A percentile compares a stretch with the other conserved stretches of the same genome.
Conservation (phyloP, 768 basidiomycete species). For the Rhodotorula taiwanensis region DNA sequence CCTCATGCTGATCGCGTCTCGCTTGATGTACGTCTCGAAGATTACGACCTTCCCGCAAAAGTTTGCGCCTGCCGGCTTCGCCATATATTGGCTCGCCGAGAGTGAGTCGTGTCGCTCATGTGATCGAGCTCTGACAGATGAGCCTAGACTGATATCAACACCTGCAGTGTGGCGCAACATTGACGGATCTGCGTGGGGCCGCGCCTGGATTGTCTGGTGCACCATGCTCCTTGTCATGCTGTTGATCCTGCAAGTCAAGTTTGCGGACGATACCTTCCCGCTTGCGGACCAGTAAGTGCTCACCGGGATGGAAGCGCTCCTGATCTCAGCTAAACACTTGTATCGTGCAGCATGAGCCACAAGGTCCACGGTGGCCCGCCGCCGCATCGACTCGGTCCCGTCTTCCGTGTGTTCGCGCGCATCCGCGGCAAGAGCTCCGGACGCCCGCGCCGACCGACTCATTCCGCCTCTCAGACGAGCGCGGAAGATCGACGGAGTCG, state of each 20-base stretch:
- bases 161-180: constrained; percentile 23
- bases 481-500: too few relatives aligned
- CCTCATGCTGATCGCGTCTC: neutral
- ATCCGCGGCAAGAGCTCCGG: too few relatives aligned
- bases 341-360: constrained; percentile 12
- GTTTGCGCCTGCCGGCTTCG: constrained; percentile 18
- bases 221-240: constrained; percentile 9
- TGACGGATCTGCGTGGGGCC: neutral
- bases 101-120: constrained; percentile 10
- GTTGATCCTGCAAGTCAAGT: constrained; percentile 16
- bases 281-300: constrained; percentile 2
- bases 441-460: too few relatives aligned
- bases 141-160: too few relatives aligned
- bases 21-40: constrained; percentile 1
- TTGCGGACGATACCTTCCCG: constrained; percentile 10
- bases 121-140: neutral
- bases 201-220: constrained; percentile 20
- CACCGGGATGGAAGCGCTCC: too few relatives aligned
- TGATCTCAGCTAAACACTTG: too few relatives aligned
- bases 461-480: too few relatives aligned
- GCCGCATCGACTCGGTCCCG: neutral
- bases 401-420: neutral
- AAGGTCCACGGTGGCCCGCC: constrained; percentile 3
- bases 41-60: constrained; percentile 19
- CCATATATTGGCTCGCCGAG: constrained; percentile 17